Percentiles rank a stretch among this genome's conserved stretches.
phyloP scores from a whole-genome alignment of 345 rosid genomes.

The Mercurialis annua region DNA sequence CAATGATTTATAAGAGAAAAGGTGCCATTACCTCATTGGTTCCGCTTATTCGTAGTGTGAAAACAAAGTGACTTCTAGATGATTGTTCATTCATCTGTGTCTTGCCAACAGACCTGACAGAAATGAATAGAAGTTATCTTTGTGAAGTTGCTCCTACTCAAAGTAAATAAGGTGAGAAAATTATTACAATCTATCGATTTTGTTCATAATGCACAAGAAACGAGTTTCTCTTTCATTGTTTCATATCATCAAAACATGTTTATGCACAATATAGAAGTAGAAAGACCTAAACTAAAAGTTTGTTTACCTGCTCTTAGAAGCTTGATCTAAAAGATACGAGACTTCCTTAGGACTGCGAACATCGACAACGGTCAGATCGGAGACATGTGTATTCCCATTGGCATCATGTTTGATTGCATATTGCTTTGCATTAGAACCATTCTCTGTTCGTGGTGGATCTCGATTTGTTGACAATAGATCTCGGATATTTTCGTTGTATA shows the following conservation, averaged over 20 bases:
- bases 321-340: constrained; percentile 64
- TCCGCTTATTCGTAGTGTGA: constrained; percentile 83
- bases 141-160: neutral
- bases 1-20: neutral
- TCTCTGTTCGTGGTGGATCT: constrained; percentile 48
- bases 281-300: constrained; percentile 1
- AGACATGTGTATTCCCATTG: constrained; percentile 29
- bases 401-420: constrained; percentile 33
- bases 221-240: constrained; percentile 1
- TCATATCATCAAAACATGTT: neutral
- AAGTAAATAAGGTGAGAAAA: neutral
- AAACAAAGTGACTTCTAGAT: constrained; percentile 94
- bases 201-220: neutral
- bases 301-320: constrained; percentile 75
- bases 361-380: constrained; percentile 34
- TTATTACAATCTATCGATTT: neutral
- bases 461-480: constrained; percentile 71
- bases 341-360: constrained; percentile 30
- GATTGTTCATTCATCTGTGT: constrained; percentile 97
- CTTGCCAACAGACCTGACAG: constrained; percentile 83
- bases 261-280: neutral
- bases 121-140: constrained; percentile 6
- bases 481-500: constrained; percentile 86
- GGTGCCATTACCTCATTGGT: constrained; percentile 60
- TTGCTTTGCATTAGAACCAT: constrained; percentile 49